Conservation (phyloP, 805 yeast genomes). For the Suhomyces tanzawaensis region DNA sequence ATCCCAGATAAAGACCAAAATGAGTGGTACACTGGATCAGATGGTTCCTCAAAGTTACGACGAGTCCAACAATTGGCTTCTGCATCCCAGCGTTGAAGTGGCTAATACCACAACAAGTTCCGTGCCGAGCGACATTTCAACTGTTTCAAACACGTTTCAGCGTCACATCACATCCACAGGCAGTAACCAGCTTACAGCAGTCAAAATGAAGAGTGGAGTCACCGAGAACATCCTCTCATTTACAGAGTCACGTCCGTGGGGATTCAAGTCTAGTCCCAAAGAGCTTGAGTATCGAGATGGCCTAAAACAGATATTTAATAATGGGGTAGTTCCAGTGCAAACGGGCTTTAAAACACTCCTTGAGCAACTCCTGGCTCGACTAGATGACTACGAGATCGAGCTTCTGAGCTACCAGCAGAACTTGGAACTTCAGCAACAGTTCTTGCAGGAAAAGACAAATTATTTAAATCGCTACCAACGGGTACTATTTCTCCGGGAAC, state of each 20-base stretch:
- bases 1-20: no score
- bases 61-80: no score
- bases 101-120: no score
- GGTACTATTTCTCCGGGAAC: background rate
- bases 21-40: no score
- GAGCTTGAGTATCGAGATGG: background rate
- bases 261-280: background rate
- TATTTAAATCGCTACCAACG: background rate
- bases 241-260: background rate
- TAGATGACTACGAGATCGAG: background rate
- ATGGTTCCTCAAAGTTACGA: no score
- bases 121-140: no score
- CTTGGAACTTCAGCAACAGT: constrained; percentile 1
- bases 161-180: no score
- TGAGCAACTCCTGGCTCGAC: constrained; percentile 1
- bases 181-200: no score
- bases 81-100: no score
- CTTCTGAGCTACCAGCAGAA: background rate
- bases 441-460: background rate
- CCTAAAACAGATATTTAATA: background rate
- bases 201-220: background rate
- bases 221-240: constrained; percentile 1
- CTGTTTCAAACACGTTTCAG: no score
- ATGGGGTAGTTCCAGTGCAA: background rate
- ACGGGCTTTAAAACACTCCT: background rate